Evolutionary conservation across 2,329 filamentous ascomycete species (phyloP), one percentile per base, ranked within the genome.

Genomic region (Metarhizium sp.): DNA sequence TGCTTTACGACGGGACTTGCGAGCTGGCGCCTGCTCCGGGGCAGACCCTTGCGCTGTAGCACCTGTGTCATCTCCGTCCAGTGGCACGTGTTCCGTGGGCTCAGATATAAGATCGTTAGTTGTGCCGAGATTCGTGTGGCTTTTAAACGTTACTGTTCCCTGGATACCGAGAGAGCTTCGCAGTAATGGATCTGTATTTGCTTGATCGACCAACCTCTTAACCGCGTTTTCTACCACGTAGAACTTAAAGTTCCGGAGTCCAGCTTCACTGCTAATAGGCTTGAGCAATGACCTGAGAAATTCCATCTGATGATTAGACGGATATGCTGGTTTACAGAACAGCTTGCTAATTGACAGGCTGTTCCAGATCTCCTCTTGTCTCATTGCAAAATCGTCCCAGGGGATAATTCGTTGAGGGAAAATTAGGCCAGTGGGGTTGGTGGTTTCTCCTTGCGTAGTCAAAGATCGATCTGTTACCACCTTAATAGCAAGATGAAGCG

Each of bases 161-260:
- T 55, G 40, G 6, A 75, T 57, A 34, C 62, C 64, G 18, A 75
- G 62, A 32, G 8, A 18, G 52, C 48, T n/a, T 50, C 66, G 64
- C 10, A 74, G 58, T 10, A 51, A 25, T 13, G 60, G 16, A 46
- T 75, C 55, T 1, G 65, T 55, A 29, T 62, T 66, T 2, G 63
- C 59, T 40, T 50, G 54, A 7, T 67, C 57, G 20, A 75, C 40
- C 18, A 74, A 55, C 55, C 62, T 67, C 55, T 65, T 52, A 7
- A 74, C 67, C 2, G 64, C 61, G 57, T 69, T 70, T 57, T 75
- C 67, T 7, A 75, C 64, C 3, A 62, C 63, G 11, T 69, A 58
- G n/a, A 61, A 65, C 58, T 71, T 62, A 52, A 66, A 70, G 30
- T 20, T 2, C 20, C 20, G 20, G 20, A 20, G 20, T 2, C 20